Base-by-base conservation (phyloP, 2,329 filamentous ascomycete species). In the Taxawa tesnikishii region DNA sequence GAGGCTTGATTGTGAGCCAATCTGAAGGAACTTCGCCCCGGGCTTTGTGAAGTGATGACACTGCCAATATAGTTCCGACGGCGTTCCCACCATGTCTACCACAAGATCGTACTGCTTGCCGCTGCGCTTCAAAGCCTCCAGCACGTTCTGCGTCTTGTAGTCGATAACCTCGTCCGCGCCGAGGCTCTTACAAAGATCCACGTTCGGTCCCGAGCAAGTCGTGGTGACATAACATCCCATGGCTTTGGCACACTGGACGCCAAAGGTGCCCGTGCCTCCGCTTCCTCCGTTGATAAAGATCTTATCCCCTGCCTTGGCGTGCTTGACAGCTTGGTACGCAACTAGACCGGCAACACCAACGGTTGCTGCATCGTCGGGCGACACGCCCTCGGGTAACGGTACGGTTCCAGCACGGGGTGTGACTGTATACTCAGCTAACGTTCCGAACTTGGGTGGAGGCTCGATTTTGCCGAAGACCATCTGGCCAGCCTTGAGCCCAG, bases 221-320 rank as follows among this genome's bases (percentile, higher is more conserved):
- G 62, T 60, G 2, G 67, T 70, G 18, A 81, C 75, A 38, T 67
- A 56, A 41, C 68, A 75, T 0, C 73, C 74, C 3, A 72, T 45
- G 0, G 58, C 56, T 47, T 77, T 79, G 6, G 74, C 75, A 27
- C 79, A 65, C 46, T 80, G 75, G 32, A 80, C 70, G 1, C 62
- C 67, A 36, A 65, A 76, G 0, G 65, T 62, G 1, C 76, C 76
- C 1, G 62, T 67, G 0, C 75, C 75, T 7, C 76, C 76, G 5
- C 65, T 71, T 0, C 73, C 74, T 9, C 73, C 75, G 41, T 79
- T 79, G 49, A 79, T 67, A 44, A 79, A 72, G 6, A 80, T 60
- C 42, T 62, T 67, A 31, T 69, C 62, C 5, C 57, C 58, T 9
- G 37, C 33, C 36, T 56, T 58, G n/a, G 54, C 51, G 24, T 56